Evolutionary conservation across 495 filamentous ascomycete genomes (phyloP).

Genomic region (Cairneyella variabilis): DNA sequence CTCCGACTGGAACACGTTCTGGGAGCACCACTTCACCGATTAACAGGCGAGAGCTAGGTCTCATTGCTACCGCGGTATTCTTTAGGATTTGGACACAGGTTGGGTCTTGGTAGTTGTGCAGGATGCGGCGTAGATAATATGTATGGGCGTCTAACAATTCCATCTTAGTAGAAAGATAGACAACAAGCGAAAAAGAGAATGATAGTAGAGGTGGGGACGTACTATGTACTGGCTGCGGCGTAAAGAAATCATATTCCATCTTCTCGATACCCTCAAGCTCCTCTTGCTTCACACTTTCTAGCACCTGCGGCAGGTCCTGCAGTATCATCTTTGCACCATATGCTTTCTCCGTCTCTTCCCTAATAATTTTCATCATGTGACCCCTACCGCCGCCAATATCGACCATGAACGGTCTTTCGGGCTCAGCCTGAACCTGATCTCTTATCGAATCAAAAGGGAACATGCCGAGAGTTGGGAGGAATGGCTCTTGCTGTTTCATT

Average conservation of each 20-base stretch:
- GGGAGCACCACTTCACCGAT: constrained; percentile 16
- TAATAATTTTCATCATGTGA: constrained; percentile 8
- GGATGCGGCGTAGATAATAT: constrained; percentile 34
- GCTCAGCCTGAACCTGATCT: constrained; percentile 29
- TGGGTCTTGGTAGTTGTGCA: constrained; percentile 30
- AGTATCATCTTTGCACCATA: constrained; percentile 35
- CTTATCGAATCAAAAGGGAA: constrained; percentile 32
- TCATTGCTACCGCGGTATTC: constrained; percentile 32
- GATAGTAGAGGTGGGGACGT: not conserved
- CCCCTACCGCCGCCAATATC: constrained; percentile 27
- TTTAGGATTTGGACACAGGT: constrained; percentile 23
- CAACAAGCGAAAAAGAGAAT: not conserved
- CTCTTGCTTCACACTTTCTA: constrained; percentile 23
- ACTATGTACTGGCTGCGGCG: constrained; percentile 43
- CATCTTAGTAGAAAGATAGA: not conserved
- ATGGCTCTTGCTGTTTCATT: constrained; percentile 27
- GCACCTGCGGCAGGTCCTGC: constrained; percentile 46
- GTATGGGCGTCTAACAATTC: constrained; percentile 18
- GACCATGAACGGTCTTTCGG: constrained; percentile 26
- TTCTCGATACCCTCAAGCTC: constrained; percentile 39
- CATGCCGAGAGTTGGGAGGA: constrained; percentile 33
- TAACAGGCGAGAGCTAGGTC: constrained; percentile 9
- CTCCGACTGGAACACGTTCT: not conserved
- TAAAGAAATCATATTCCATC: constrained; percentile 47
- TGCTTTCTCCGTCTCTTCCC: not conserved